Evolutionary conservation across 1,284 basidiomycete species (phyloP).

Genomic region (Athelia sp.): DNA sequence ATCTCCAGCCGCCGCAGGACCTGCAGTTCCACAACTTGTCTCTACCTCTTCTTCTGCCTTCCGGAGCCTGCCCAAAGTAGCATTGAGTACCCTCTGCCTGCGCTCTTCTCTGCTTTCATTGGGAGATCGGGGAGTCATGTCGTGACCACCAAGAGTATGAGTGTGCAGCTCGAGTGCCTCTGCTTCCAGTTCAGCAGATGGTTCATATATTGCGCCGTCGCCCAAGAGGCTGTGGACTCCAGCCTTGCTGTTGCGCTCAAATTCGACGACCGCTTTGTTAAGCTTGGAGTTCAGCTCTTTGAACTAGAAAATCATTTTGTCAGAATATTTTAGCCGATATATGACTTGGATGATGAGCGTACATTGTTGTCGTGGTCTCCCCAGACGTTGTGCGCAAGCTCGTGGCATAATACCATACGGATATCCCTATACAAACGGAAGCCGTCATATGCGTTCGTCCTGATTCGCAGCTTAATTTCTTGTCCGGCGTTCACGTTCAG

Average conservation of each 20-base stretch:
- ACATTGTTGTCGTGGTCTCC: constrained; percentile 70
- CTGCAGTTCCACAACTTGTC: neutral
- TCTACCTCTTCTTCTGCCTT: constrained; percentile 45
- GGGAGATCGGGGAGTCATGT: constrained; percentile 8
- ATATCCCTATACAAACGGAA: constrained; percentile 64
- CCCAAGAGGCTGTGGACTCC: constrained; percentile 51
- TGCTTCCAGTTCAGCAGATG: constrained; percentile 48
- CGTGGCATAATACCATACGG: constrained; percentile 68
- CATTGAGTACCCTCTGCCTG: constrained; percentile 47
- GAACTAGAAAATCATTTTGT: constrained; percentile 38
- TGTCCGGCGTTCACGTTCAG: constrained; percentile 64
- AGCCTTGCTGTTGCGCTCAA: constrained; percentile 46
- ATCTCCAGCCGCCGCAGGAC: neutral
- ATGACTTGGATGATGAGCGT: constrained; percentile 19
- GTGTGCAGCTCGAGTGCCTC: constrained; percentile 31
- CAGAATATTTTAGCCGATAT: neutral
- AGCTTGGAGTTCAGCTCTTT: constrained; percentile 72
- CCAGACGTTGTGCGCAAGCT: constrained; percentile 72
- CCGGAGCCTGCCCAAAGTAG: constrained; percentile 51
- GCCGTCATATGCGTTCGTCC: constrained; percentile 69
- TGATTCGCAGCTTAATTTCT: constrained; percentile 59
- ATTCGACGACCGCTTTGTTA: constrained; percentile 67
- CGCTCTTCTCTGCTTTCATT: constrained; percentile 52
- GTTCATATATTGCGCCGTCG: constrained; percentile 39
- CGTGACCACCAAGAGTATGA: constrained; percentile 43